A percentile compares a stretch with the other conserved stretches of the same genome.
phyloP scores from a whole-genome alignment of 1,284 basidiomycete species.

The Irpex sp. region DNA sequence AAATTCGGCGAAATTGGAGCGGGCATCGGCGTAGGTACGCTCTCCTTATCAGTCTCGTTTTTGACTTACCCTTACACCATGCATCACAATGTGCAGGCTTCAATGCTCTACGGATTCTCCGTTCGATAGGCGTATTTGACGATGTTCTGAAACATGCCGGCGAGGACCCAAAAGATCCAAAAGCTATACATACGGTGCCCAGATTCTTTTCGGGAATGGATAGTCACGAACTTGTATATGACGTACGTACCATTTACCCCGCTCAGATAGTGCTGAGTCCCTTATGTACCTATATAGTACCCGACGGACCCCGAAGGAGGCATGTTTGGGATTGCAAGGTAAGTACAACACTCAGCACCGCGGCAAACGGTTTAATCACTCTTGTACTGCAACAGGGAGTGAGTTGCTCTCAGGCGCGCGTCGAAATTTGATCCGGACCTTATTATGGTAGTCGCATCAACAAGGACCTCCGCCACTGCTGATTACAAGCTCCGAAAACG shows the following conservation, averaged over 20 bases:
- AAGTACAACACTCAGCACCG: conserved; percentile 12
- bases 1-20: conserved; percentile 46
- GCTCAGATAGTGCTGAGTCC: background rate
- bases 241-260: conserved; percentile 25
- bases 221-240: conserved; percentile 37
- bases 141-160: conserved; percentile 32
- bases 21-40: conserved; percentile 42
- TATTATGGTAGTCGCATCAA: too few species aligned
- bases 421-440: too few species aligned
- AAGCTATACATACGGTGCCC: conserved; percentile 16
- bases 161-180: conserved; percentile 16
- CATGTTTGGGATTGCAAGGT: conserved; percentile 24
- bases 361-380: background rate
- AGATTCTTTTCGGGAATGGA: conserved; percentile 36
- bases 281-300: conserved; percentile 27
- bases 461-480: too few species aligned
- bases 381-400: too few species aligned
- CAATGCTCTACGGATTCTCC: conserved; percentile 40
- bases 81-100: conserved; percentile 30
- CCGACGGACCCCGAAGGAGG: conserved; percentile 22
- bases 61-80: background rate
- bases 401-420: too few species aligned
- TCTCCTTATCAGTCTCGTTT: background rate
- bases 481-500: too few species aligned
- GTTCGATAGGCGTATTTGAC: conserved; percentile 37